Evolutionary conservation across 441 rosid genomes (phyloP), one percentile per base, ranked within the genome.

Genomic region (Theobroma grandiflorum): DNA sequence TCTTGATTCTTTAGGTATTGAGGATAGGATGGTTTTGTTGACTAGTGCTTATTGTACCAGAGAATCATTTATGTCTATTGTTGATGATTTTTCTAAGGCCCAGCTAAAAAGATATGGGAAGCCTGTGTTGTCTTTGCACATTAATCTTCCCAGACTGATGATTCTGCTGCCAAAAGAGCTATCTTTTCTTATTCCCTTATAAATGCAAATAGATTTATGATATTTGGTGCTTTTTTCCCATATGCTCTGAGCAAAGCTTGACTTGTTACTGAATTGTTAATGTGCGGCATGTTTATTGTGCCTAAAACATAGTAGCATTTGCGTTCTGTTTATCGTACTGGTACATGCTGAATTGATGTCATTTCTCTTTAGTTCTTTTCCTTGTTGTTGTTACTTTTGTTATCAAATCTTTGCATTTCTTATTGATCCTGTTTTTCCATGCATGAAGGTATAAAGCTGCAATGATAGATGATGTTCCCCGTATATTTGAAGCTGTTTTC

Each of bases 401-500:
- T n/a, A 63, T 75, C 3, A 61, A 42, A 38, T 67, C 80, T 57
- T 45, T 7, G 12, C 38, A 40, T 10, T 37, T 69, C 20, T 9
- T 43, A 62, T 62, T 80, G 65, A 49, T 22, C 47, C 4, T 74
- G 26, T 57, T 8, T n/a, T 62, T 26, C 58, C 53, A 53, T 76
- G 62, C 65, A 55, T 83, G 63, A 82, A 97, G 99, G 91, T 97
- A 97, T 88, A 97, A 90, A 86, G 93, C 85, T 76, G 91, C 92
- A 78, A 97, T 97, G 99, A 88, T 97, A 75, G 99, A 97, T 45
- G 99, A 97, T 72, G 98, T 97, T 69, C 97, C 99, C 53, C 92
- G 97, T 74, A 94, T 97, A 84, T 97, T 97, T 88, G 99, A 97
- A 91, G 99, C 99, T 76, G 91, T 97, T 76, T 97, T 97, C 87